phyloP scores from a whole-genome alignment of 306 rosid genomes.

The Benincasa hispida region DNA sequence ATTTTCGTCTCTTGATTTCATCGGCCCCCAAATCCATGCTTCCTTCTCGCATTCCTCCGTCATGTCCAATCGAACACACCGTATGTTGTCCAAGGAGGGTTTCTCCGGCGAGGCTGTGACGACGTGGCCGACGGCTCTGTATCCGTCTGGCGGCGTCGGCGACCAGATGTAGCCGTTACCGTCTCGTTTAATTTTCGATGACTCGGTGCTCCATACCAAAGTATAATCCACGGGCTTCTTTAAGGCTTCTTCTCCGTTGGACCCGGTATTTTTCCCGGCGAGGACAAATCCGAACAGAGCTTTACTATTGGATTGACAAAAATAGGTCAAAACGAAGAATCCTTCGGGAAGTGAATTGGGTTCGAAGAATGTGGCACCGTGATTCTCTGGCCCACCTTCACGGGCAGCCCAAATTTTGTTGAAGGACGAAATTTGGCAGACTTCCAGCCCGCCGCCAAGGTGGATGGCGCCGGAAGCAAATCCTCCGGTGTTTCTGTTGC shows the following conservation, averaged over 20 bases:
- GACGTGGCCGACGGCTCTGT: conserved; percentile 49
- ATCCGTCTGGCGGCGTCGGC: conserved; percentile 54
- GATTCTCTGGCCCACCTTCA: conserved; percentile 47
- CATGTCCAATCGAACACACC: conserved; percentile 46
- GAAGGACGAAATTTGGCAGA: conserved; percentile 41
- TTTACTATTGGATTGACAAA: conserved; percentile 55
- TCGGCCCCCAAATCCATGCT: conserved; percentile 51
- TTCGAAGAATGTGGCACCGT: conserved; percentile 51
- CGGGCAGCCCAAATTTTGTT: conserved; percentile 39
- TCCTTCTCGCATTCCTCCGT: conserved; percentile 43
- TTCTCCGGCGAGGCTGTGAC: conserved; percentile 38
- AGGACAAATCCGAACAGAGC: conserved; percentile 57
- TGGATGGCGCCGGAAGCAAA: conserved; percentile 47
- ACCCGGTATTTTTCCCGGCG: conserved; percentile 32
- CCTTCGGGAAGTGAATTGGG: conserved; percentile 59
- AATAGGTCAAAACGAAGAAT: conserved; percentile 46
- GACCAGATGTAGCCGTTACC: conserved; percentile 47
- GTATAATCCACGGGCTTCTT: conserved; percentile 44
- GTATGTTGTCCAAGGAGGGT: conserved; percentile 45
- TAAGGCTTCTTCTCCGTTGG: conserved; percentile 12
- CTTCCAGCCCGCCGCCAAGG: conserved; percentile 60
- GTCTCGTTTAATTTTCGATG: conserved; percentile 25
- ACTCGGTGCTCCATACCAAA: conserved; percentile 46
- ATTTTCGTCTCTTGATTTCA: conserved; percentile 8
- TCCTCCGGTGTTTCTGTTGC: conserved; percentile 34